These are phyloP conservation scores for Eremothecium gossypii DNA, from an alignment of 1,139 yeast genomes.

Conservation along the genomic window DNA sequence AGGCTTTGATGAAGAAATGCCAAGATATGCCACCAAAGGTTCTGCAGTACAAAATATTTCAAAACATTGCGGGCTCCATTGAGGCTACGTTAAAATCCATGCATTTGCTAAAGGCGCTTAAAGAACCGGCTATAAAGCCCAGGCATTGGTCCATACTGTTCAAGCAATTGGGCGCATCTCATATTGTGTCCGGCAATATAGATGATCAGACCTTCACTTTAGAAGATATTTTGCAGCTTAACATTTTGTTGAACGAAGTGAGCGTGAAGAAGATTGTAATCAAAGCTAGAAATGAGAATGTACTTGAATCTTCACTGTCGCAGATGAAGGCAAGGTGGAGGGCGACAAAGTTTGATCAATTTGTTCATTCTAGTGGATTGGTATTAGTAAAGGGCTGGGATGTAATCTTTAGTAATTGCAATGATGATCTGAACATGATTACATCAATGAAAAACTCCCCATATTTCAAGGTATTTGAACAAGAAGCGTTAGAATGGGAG, in stretches of 20 bases:
- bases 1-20: slow-evolving; percentile 40
- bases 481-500: slow-evolving; percentile 49
- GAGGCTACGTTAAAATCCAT: slow-evolving; percentile 36
- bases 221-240: slow-evolving; percentile 55
- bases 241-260: slow-evolving; percentile 39
- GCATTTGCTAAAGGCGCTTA: slow-evolving; percentile 41
- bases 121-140: slow-evolving; percentile 47
- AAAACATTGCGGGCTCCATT: slow-evolving; percentile 42
- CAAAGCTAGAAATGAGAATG: slow-evolving; percentile 66
- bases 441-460: slow-evolving; percentile 67
- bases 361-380: slow-evolving; percentile 45
- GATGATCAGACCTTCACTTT: slow-evolving; percentile 33
- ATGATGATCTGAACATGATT: slow-evolving; percentile 53
- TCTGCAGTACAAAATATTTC: slow-evolving; percentile 65
- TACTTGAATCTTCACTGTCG: slow-evolving; percentile 48
- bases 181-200: slow-evolving; percentile 15
- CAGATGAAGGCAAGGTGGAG: slow-evolving; percentile 45
- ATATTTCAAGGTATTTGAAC: slow-evolving; percentile 53
- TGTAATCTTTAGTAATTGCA: slow-evolving; percentile 46
- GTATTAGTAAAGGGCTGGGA: slow-evolving; percentile 66
- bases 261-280: slow-evolving; percentile 42
- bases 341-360: slow-evolving; percentile 40
- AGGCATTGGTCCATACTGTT: slow-evolving; percentile 66
- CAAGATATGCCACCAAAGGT: slow-evolving; percentile 49
- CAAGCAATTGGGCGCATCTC: slow-evolving; percentile 20